Base-by-base conservation (phyloP, 176 grass and related monocot species). In the Aegilops umbellulata region DNA sequence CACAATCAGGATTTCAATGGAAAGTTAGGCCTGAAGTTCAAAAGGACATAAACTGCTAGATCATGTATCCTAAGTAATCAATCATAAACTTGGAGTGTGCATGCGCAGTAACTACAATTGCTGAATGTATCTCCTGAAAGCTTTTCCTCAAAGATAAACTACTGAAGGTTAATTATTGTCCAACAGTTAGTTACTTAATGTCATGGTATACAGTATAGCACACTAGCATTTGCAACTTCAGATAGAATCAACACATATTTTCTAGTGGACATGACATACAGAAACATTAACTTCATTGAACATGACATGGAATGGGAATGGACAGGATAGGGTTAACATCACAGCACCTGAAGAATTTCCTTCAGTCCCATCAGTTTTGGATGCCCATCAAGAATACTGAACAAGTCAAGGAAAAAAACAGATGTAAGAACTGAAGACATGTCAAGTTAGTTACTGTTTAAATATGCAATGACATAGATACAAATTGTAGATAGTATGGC, bases 321-420 rank as follows among this genome's bases (percentile, higher is more conserved):
- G 34, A 76, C 17, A 6, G 15, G 44, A 78, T 36, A 65, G 24
- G 30, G 65, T 77, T 42, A 85, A 58, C 8, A 29, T 74, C 26
- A 2, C 68, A 71, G 34, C 75, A 98, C 96, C 93, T 95, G 96
- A 91, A 98, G 90, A 79, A 95, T 90, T 88, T 98, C 96, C 51
- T 95, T 98, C 29, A 98, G 89, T 79, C 96, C 96, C 93, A 98
- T 98, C 73, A 98, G 77, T 79, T 92, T 95, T 87, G 96, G 96
- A 65, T 91, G 92, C 32, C 93, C 93, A 84, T 98, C 90, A 73
- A 98, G 89, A 91, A 98, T 95, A 75, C 96, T 98, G 91, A 90
- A 86, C 23, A 91, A 71, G 22, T 65, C 65, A 88, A 80, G 69
- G 19, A 83, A 65, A 89, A 69, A 82, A 85, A 79, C 5, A 38